A percentile compares a stretch with the other conserved stretches of the same genome.
These are phyloP conservation scores for Suhomyces yuchorum DNA, from an alignment of 1,139 yeast genomes.

Conservation along the genomic window DNA sequence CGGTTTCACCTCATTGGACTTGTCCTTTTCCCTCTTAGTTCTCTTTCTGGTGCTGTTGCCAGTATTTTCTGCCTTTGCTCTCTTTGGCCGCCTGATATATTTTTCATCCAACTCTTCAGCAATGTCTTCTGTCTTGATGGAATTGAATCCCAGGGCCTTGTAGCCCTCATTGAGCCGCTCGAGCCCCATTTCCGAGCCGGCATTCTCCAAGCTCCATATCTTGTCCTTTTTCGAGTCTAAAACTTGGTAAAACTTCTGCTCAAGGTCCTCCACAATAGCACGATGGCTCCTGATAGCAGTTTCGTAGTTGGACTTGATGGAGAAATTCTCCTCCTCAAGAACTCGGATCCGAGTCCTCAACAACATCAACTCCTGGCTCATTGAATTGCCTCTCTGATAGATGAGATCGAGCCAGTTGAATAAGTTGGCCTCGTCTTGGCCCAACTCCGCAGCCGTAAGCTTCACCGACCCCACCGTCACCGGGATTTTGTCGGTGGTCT, in stretches of 20 bases:
- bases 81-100: conserved; percentile 13
- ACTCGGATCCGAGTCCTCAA: conserved; percentile 8
- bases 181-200: conserved; percentile 15
- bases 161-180: conserved; percentile 28
- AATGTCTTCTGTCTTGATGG: conserved; percentile 22
- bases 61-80: conserved; percentile 2
- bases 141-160: conserved; percentile 23
- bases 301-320: conserved; percentile 21
- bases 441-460: conserved; percentile 21
- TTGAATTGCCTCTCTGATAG: conserved; percentile 17
- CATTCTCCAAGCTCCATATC: conserved; percentile 35
- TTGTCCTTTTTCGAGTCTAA: conserved; percentile 39
- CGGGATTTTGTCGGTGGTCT: conserved; percentile 27
- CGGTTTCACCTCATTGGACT: conserved; percentile 8
- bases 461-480: conserved; percentile 28
- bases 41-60: neutral
- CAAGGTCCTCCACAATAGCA: conserved; percentile 34
- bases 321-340: conserved; percentile 15
- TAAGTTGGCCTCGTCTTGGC: conserved; percentile 21
- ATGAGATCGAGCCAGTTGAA: conserved; percentile 34
- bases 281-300: conserved; percentile 28
- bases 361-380: conserved; percentile 11
- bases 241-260: conserved; percentile 39
- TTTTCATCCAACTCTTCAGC: conserved; percentile 24
- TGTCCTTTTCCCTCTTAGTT: conserved; percentile 4